Base-by-base conservation (phyloP, 2,329 filamentous ascomycete species). In the Pseudogymnoascus destructans region DNA sequence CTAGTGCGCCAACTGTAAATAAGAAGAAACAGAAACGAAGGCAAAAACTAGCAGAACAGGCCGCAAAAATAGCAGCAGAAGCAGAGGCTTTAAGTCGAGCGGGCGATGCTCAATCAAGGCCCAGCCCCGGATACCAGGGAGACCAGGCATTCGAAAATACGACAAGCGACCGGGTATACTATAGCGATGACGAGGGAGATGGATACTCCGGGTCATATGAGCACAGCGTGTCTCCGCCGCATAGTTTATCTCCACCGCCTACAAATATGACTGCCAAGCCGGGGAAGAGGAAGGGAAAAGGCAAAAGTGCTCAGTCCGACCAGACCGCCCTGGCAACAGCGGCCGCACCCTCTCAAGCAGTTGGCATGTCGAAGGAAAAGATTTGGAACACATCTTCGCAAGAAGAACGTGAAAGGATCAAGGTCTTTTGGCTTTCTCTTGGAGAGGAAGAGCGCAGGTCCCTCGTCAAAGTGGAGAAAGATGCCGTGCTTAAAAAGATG, bases 401-500 rank as follows among this genome's bases (percentile, higher is more conserved):
- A 64, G 90, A 97, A 72, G 93, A 98, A 74, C 87, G 93, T 33
- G 90, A 96, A 74, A 87, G 93, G 57, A 98, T 98, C 70, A 95
- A 96, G 73, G 88, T 95, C 65, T 98, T 97, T 73, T 98, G 93
- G 93, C 80, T 98, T 57, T 90, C 90, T 13, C 74, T 98, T 42
- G 89, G 89, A 64, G 93, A 98, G 71, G 89, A 95, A 35, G 91
- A 97, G 70, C 87, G 93, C 66, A 93, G 95, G 70, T 93, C 89
- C 13, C 77, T 98, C 52, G 90, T 98, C 68, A 96, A 96, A 73
- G 92, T 98, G 27, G 93, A 98, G 73, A 98, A 98, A 74, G 92
- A 98, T 72, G 92, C 93, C 6, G 93, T 98, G 0, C 75, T 98
- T 59, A 90, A 89, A 69, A 98, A 98, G 77, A 98, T 98, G 93